Conservation (phyloP, 805 yeast genomes). For the Candida succiphila region DNA sequence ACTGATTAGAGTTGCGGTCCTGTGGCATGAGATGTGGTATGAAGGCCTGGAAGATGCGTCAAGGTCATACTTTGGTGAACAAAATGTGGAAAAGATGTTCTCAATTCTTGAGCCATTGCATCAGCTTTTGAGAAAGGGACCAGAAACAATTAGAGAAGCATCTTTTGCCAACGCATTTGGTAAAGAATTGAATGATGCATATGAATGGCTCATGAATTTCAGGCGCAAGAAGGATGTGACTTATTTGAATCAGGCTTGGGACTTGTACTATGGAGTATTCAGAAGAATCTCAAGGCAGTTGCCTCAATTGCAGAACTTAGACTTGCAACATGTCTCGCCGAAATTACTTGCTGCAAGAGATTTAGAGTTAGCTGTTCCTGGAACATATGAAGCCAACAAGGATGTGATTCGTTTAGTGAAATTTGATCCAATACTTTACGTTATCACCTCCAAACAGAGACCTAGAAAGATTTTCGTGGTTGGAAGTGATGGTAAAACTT, state of each 20-base stretch:
- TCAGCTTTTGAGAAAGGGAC: slow-evolving; percentile 73
- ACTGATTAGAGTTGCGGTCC: slow-evolving; percentile 84
- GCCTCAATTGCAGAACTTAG: slow-evolving; percentile 78
- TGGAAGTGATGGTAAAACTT: slow-evolving; percentile 90
- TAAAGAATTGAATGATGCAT: slow-evolving; percentile 83
- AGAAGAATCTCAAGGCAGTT: slow-evolving; percentile 82
- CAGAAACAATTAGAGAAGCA: slow-evolving; percentile 86
- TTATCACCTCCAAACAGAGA: slow-evolving; percentile 90
- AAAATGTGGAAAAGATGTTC: slow-evolving; percentile 90
- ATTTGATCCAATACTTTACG: slow-evolving; percentile 77
- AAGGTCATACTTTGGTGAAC: slow-evolving; percentile 85
- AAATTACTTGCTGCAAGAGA: slow-evolving; percentile 68
- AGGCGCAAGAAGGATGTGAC: slow-evolving; percentile 79
- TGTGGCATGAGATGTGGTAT: slow-evolving; percentile 98
- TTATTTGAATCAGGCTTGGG: slow-evolving; percentile 96
- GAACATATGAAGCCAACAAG: slow-evolving; percentile 81
- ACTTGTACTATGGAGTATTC: slow-evolving; percentile 87
- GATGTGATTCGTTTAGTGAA: slow-evolving; percentile 61
- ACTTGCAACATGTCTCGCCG: slow-evolving; percentile 90
- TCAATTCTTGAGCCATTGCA: slow-evolving; percentile 85
- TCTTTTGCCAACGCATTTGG: slow-evolving; percentile 93
- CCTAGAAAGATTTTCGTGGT: slow-evolving; percentile 74
- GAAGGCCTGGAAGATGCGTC: slow-evolving; percentile 97
- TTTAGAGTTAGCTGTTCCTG: slow-evolving; percentile 86
- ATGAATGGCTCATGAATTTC: slow-evolving; percentile 85